Percentiles rank a stretch among this genome's conserved stretches.
Evolutionary conservation across 768 basidiomycete species (phyloP).

Genomic region (Xerocomus spinulosus): DNA sequence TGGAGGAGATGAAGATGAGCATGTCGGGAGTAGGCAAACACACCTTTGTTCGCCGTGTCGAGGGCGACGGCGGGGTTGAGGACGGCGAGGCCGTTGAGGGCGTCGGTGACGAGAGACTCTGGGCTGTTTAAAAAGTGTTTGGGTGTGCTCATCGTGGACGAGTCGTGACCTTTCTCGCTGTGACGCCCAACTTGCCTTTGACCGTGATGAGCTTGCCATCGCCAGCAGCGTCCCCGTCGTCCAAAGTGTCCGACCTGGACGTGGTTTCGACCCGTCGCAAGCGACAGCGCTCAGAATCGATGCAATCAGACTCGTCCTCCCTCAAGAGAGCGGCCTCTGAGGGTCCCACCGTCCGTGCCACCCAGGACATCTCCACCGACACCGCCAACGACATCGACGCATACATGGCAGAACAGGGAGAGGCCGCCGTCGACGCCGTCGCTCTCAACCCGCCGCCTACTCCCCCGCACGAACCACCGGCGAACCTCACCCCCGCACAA

Average conservation of each 20-base stretch:
- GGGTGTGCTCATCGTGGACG: background rate
- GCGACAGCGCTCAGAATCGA: conserved; percentile 70
- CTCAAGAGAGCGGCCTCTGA: conserved; percentile 79
- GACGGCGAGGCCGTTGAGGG: conserved; percentile 66
- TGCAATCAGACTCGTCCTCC: conserved; percentile 72
- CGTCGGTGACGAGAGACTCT: conserved; percentile 68
- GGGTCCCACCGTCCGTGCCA: conserved; percentile 35
- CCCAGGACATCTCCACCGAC: conserved; percentile 32
- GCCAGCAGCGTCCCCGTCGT: conserved; percentile 40
- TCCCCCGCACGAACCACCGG: conserved; percentile 20
- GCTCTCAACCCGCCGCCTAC: conserved; percentile 25
- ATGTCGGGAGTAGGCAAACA: background rate
- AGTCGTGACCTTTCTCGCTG: background rate
- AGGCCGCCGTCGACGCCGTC: conserved; percentile 23
- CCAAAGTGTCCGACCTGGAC: conserved; percentile 36
- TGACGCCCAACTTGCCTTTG: conserved; percentile 1
- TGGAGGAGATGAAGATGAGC: too few relatives aligned
- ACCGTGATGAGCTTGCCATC: conserved; percentile 42
- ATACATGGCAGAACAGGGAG: conserved; percentile 60
- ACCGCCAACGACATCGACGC: conserved; percentile 56
- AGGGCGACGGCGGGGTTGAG: conserved; percentile 70
- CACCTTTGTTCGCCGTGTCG: conserved; percentile 70
- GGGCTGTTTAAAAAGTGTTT: conserved; percentile 83
- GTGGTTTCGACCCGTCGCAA: conserved; percentile 42
- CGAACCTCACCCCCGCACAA: conserved; percentile 35